Evolutionary conservation across 345 rosid species (phyloP).

Genomic region (Orychophragmus violaceus): DNA sequence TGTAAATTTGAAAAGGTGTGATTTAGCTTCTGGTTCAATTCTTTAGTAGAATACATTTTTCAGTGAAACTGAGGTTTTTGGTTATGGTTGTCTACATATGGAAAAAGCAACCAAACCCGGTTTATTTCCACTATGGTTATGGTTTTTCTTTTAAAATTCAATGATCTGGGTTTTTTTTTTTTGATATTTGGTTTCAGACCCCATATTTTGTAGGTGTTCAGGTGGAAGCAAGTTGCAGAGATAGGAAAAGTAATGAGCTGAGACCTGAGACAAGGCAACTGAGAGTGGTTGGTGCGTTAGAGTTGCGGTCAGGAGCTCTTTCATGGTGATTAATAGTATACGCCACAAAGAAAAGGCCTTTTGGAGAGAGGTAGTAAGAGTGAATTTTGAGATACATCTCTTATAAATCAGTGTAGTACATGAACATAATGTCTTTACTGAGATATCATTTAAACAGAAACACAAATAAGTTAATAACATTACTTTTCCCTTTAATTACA

Average conservation of each 20-base stretch:
- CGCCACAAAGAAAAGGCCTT: not conserved
- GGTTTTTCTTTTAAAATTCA: not conserved
- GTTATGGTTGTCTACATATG: too few relatives aligned
- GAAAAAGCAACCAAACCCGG: too few relatives aligned
- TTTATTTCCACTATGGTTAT: too few relatives aligned
- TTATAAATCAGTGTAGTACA: too few relatives aligned
- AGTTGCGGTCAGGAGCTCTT: not conserved
- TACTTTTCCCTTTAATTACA: too few relatives aligned
- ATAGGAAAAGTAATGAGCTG: slow-evolving; percentile 18
- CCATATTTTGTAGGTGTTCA: slow-evolving; percentile 79
- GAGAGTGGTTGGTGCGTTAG: not conserved
- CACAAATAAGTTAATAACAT: too few relatives aligned
- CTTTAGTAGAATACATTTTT: not conserved
- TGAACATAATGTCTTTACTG: too few relatives aligned
- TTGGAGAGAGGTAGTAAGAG: not conserved
- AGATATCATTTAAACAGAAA: too few relatives aligned
- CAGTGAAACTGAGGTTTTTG: not conserved
- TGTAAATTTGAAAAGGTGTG: not conserved
- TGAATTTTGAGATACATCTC: too few relatives aligned
- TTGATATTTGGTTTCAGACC: slow-evolving; percentile 38
- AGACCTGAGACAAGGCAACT: not conserved
- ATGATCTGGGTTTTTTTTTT: not conserved
- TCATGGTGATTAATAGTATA: not conserved
- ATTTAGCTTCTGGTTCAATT: not conserved
- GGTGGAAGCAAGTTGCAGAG: slow-evolving; percentile 47